These are phyloP conservation scores for Decorospora gaudefroyi DNA, from an alignment of 2,329 filamentous ascomycete genomes.

Conservation along the genomic window DNA sequence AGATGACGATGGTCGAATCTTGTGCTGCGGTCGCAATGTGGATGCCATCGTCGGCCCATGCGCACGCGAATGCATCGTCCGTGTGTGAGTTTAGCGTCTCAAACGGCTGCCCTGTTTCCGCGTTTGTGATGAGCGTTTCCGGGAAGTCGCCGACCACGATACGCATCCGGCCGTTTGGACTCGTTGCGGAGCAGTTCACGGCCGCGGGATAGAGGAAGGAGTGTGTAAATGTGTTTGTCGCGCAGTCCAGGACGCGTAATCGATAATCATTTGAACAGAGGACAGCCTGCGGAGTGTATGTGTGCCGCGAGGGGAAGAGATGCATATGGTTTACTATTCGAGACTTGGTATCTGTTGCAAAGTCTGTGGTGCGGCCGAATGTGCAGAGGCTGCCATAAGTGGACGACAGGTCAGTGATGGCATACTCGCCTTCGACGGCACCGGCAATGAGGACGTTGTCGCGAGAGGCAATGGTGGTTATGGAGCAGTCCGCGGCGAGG, in stretches of 20 bases:
- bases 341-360: constrained; percentile 54
- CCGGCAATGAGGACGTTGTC: constrained; percentile 59
- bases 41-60: constrained; percentile 78
- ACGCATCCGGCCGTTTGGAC: constrained; percentile 71
- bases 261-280: constrained; percentile 63
- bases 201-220: constrained; percentile 62
- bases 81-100: constrained; percentile 65
- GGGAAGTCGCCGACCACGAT: constrained; percentile 72
- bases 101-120: constrained; percentile 65
- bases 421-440: constrained; percentile 63
- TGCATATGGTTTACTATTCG: constrained; percentile 65
- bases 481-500: constrained; percentile 47
- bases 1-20: constrained; percentile 73
- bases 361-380: constrained; percentile 56
- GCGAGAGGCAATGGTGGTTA: constrained; percentile 59
- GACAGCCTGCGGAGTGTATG: constrained; percentile 55
- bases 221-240: constrained; percentile 62
- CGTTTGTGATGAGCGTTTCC: constrained; percentile 69
- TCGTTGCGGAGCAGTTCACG: constrained; percentile 74
- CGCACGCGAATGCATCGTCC: constrained; percentile 76
- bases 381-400: constrained; percentile 41
- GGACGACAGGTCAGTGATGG: constrained; percentile 52
- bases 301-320: constrained; percentile 55
- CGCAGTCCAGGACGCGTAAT: constrained; percentile 60
- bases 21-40: constrained; percentile 78